Evolutionary conservation across 2,329 filamentous ascomycete genomes (phyloP).

Genomic region (Rutstroemia sp.): DNA sequence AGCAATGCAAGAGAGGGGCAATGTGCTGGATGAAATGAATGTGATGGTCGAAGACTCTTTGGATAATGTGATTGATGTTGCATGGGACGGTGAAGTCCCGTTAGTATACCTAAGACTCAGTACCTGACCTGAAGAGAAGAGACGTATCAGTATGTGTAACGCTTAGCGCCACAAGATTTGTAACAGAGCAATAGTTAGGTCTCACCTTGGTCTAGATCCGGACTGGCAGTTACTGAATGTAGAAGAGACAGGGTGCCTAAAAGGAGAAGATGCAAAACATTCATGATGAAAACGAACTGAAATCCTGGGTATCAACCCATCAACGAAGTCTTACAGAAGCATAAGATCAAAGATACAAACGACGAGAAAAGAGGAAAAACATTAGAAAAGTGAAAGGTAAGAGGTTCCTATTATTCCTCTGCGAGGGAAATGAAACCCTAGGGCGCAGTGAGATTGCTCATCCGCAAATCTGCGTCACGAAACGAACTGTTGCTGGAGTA

Average conservation of each 20-base stretch:
- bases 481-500: slow-evolving; percentile 3
- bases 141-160: slow-evolving; percentile 6
- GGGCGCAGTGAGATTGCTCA: slow-evolving; percentile 7
- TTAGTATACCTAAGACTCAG: slow-evolving; percentile 4
- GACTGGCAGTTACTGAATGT: slow-evolving; percentile 12
- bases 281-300: slow-evolving; percentile 16
- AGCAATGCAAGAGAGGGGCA: slow-evolving; percentile 8
- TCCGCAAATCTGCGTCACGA: slow-evolving; percentile 1
- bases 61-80: slow-evolving; percentile 4
- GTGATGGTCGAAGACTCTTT: slow-evolving; percentile 6
- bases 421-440: not conserved
- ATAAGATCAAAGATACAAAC: slow-evolving; percentile 2
- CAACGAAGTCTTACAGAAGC: not conserved
- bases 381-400: slow-evolving; percentile 1
- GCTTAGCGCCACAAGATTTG: slow-evolving; percentile 5
- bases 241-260: slow-evolving; percentile 15
- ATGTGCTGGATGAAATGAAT: slow-evolving; percentile 1
- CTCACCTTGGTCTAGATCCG: slow-evolving; percentile 5
- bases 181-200: not conserved
- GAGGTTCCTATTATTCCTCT: slow-evolving; percentile 7
- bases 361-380: slow-evolving; percentile 5
- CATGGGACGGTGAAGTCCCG: slow-evolving; percentile 2
- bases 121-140: not conserved
- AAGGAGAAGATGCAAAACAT: slow-evolving; percentile 10
- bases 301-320: slow-evolving; percentile 2